A percentile compares a stretch with the other conserved stretches of the same genome.
These are phyloP conservation scores for Fraxinus anomala DNA, from an alignment of 257 asterid genomes.

Conservation along the genomic window DNA sequence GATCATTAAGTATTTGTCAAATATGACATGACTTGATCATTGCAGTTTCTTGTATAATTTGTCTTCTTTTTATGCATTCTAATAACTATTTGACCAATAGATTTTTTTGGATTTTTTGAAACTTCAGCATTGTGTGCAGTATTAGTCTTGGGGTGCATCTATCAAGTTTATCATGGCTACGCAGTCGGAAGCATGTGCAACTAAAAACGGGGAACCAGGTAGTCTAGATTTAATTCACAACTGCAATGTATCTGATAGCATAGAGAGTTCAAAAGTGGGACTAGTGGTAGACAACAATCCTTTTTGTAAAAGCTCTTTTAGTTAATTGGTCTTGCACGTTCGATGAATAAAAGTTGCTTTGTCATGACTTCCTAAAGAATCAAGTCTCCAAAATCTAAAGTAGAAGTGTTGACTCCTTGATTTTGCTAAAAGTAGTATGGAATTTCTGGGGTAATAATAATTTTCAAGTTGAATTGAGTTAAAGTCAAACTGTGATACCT, in stretches of 20 bases:
- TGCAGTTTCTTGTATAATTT: background rate
- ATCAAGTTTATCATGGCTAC: conserved; percentile 56
- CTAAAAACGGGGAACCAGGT: conserved; percentile 47
- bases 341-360: conserved; percentile 6
- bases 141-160: conserved; percentile 30
- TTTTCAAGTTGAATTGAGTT: background rate
- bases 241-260: conserved; percentile 52
- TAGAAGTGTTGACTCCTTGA: conserved; percentile 16
- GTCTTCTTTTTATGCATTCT: conserved; percentile 20
- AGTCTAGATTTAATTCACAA: conserved; percentile 45
- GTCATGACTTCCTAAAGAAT: conserved; percentile 14
- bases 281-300: conserved; percentile 46
- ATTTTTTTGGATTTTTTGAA: conserved; percentile 17
- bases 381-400: conserved; percentile 7
- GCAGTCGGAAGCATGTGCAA: conserved; percentile 41
- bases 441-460: background rate
- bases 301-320: background rate
- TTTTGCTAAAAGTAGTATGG: conserved; percentile 11
- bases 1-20: background rate
- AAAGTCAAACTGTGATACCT: background rate
- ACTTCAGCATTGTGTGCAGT: conserved; percentile 29
- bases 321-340: background rate
- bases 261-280: conserved; percentile 49
- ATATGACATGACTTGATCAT: background rate
- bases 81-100: conserved; percentile 19